Evolutionary conservation across 2,329 filamentous ascomycete species (phyloP).

Genomic region (Setomelanomma holmii): DNA sequence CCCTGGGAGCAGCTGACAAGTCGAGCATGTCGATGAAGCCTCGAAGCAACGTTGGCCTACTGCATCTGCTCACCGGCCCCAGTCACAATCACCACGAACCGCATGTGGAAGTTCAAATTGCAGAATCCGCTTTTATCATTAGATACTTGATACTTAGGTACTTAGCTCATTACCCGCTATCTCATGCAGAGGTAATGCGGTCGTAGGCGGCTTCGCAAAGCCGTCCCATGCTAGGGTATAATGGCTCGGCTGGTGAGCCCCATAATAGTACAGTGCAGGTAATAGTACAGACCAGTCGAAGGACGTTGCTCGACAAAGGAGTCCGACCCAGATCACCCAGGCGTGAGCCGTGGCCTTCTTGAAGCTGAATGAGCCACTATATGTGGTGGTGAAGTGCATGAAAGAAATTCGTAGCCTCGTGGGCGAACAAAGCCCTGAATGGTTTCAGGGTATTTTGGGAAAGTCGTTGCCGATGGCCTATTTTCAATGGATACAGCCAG

Average conservation of each 20-base stretch:
- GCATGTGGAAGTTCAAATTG: conserved; percentile 3
- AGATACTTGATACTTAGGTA: conserved; percentile 48
- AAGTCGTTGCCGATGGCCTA: conserved; percentile 39
- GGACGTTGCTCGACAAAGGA: conserved; percentile 25
- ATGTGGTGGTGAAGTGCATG: conserved; percentile 34
- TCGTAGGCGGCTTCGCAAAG: conserved; percentile 31
- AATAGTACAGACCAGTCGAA: conserved; percentile 48
- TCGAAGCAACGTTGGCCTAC: conserved; percentile 11
- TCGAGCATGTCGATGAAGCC: conserved; percentile 16
- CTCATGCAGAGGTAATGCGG: conserved; percentile 36
- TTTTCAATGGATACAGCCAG: no score
- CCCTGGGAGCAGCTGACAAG: conserved; percentile 27
- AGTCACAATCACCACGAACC: conserved; percentile 17
- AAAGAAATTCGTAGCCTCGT: conserved; percentile 51
- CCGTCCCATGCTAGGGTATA: conserved; percentile 40
- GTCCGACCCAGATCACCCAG: conserved; percentile 36
- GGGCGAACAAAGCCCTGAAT: conserved; percentile 41
- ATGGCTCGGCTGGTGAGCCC: conserved; percentile 37
- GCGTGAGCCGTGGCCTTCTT: conserved; percentile 48
- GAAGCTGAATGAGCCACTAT: conserved; percentile 36
- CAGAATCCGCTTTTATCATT: conserved; percentile 45
- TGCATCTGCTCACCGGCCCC: conserved; percentile 20
- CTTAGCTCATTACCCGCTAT: conserved; percentile 42
- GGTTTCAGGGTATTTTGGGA: conserved; percentile 47
- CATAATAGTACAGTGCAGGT: conserved; percentile 52